Percentiles rank a stretch among this genome's conserved stretches.
Evolutionary conservation across 2,329 filamentous ascomycete genomes (phyloP).

Genomic region (Phaeosphaeria sp.): DNA sequence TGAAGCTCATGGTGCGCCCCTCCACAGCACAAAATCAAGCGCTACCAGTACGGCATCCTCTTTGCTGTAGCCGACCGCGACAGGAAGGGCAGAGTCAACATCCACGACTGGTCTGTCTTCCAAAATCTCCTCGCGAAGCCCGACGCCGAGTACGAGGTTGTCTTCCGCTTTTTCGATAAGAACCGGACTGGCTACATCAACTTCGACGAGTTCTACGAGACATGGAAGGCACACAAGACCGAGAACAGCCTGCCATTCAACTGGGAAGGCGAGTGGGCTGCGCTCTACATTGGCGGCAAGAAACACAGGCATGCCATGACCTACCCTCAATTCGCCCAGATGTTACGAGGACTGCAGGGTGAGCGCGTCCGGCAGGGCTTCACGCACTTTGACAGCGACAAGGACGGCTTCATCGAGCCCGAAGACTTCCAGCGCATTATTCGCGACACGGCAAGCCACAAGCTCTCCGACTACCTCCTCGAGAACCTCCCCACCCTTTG

Average conservation of each 20-base stretch:
- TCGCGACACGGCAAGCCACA: conserved; percentile 88
- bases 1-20: conserved; percentile 36
- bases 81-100: conserved; percentile 72
- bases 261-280: conserved; percentile 97
- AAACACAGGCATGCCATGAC: conserved; percentile 89
- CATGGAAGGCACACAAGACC: conserved; percentile 91
- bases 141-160: conserved; percentile 98
- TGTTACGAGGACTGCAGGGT: conserved; percentile 94
- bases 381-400: conserved; percentile 86
- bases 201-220: conserved; percentile 83
- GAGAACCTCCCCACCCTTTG: conserved; percentile 90
- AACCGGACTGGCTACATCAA: conserved; percentile 84
- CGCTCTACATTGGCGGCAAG: conserved; percentile 88
- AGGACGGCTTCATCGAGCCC: conserved; percentile 92
- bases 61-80: conserved; percentile 89
- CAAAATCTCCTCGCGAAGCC: conserved; percentile 93
- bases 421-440: conserved; percentile 98
- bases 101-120: conserved; percentile 91
- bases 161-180: conserved; percentile 93
- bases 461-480: conserved; percentile 94
- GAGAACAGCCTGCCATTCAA: conserved; percentile 87
- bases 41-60: conserved; percentile 92
- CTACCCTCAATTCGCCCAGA: conserved; percentile 96
- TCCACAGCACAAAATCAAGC: conserved; percentile 91
- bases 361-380: conserved; percentile 97